These are phyloP conservation scores for Chlorella sp. DNA, from an alignment of 139 green algal species.

Conservation along the genomic window DNA sequence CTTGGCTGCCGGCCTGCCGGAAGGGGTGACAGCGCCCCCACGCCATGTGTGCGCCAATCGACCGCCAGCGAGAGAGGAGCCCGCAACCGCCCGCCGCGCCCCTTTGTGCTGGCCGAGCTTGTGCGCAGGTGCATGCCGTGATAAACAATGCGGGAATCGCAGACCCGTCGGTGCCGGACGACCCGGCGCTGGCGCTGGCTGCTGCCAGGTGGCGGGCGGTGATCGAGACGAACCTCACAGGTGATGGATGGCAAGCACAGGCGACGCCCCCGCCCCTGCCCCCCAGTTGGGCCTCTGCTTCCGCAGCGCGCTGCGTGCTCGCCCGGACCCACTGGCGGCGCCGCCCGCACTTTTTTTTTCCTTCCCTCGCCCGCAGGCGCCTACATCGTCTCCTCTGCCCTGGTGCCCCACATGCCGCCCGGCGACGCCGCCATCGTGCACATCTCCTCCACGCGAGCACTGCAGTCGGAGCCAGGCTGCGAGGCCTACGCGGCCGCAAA, in stretches of 20 bases:
- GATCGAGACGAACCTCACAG: conserved; percentile 26
- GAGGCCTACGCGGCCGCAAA: conserved; percentile 62
- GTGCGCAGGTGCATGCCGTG: too few relatives aligned
- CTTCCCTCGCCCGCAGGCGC: conserved; percentile 35
- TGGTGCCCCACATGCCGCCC: conserved; percentile 41
- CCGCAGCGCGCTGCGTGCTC: not conserved
- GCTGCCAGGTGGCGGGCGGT: conserved; percentile 23
- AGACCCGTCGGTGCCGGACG: conserved; percentile 17
- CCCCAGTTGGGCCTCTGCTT: not conserved
- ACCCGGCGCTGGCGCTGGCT: not conserved
- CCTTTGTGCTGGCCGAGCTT: too few relatives aligned
- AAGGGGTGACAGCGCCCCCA: too few relatives aligned
- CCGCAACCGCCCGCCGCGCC: too few relatives aligned
- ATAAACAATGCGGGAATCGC: conserved; percentile 25
- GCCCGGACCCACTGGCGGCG: not conserved
- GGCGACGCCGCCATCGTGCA: conserved; percentile 50
- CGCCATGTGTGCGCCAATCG: too few relatives aligned
- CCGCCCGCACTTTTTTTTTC: not conserved
- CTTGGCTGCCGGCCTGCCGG: too few relatives aligned
- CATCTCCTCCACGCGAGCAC: conserved; percentile 53
- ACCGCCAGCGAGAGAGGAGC: too few relatives aligned
- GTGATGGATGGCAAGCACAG: not conserved
- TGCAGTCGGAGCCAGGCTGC: conserved; percentile 52
- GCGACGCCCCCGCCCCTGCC: not conserved
- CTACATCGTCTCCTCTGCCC: conserved; percentile 49